These are phyloP conservation scores for Fragaria ananassa DNA, from an alignment of 306 rosid genomes.

Conservation along the genomic window DNA sequence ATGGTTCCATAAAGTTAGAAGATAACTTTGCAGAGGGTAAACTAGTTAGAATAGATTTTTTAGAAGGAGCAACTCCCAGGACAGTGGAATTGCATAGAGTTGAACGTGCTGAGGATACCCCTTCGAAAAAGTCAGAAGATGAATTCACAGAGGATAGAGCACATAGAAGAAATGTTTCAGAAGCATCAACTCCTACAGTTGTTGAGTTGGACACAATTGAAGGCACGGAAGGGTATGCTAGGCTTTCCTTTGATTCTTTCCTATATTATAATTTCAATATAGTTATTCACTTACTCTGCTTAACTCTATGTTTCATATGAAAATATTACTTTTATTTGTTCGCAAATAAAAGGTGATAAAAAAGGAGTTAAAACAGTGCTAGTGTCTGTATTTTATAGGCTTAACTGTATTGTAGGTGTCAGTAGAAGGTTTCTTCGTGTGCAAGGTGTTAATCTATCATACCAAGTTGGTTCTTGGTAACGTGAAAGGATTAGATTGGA, in stretches of 20 bases:
- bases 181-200: conserved; percentile 8
- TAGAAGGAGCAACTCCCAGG: conserved; percentile 15
- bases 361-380: background rate
- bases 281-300: background rate
- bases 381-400: background rate
- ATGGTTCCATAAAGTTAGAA: conserved; percentile 35
- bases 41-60: conserved; percentile 26
- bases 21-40: conserved; percentile 17
- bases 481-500: background rate
- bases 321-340: background rate
- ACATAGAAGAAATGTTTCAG: conserved; percentile 22
- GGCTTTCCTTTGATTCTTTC: conserved; percentile 15
- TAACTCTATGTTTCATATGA: background rate
- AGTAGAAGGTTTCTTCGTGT: background rate
- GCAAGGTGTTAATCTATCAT: background rate
- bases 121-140: conserved; percentile 34
- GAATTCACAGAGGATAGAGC: conserved; percentile 5
- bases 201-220: conserved; percentile 35
- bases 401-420: background rate
- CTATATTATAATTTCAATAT: background rate
- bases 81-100: conserved; percentile 24
- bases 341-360: background rate
- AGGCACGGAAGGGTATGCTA: conserved; percentile 38
- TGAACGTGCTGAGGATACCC: conserved; percentile 18
- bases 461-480: background rate